phyloP scores from a whole-genome alignment of 371 early-diverging fungal species.

The Haplosporangium sp. region DNA sequence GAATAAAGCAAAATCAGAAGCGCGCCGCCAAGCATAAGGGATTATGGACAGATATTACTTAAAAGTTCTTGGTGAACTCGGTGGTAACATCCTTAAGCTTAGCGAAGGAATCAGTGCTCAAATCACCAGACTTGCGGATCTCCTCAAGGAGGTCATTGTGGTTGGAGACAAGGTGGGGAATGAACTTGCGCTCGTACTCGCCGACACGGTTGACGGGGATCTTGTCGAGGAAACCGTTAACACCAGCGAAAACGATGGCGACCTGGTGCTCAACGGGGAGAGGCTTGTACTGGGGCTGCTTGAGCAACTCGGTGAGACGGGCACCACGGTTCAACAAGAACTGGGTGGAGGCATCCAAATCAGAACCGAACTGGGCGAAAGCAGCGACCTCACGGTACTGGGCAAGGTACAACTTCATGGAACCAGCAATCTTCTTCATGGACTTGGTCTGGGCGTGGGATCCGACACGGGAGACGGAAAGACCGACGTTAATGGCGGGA shows the following conservation, averaged over 20 bases:
- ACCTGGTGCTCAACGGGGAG: conserved; percentile 95
- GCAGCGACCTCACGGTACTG: conserved; percentile 99
- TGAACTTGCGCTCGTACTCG: conserved; percentile 91
- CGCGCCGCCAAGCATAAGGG: background rate
- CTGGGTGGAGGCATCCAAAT: conserved; percentile 96
- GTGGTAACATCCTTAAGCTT: conserved; percentile 85
- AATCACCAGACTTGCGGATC: conserved; percentile 90
- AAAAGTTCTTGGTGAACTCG: conserved; percentile 89
- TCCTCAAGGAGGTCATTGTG: conserved; percentile 88
- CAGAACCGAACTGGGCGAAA: conserved; percentile 98
- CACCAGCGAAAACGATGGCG: conserved; percentile 93
- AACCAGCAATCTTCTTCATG: conserved; percentile 98
- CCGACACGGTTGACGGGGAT: conserved; percentile 89
- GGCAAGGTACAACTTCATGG: conserved; percentile 97
- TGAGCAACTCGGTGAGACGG: conserved; percentile 95
- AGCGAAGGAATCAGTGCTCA: conserved; percentile 89
- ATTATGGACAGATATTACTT: conserved; percentile 19
- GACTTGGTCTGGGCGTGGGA: conserved; percentile 98
- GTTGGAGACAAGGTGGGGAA: conserved; percentile 88
- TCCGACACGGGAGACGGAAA: conserved; percentile 98
- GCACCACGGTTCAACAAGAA: conserved; percentile 96
- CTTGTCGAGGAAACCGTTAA: conserved; percentile 98
- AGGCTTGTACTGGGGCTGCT: conserved; percentile 95
- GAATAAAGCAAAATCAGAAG: conserved; percentile 4
- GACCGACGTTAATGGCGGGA: conserved; percentile 98